Evolutionary conservation across 2,329 filamentous ascomycete species (phyloP).

Genomic region (Neofusicoccum cordaticola): DNA sequence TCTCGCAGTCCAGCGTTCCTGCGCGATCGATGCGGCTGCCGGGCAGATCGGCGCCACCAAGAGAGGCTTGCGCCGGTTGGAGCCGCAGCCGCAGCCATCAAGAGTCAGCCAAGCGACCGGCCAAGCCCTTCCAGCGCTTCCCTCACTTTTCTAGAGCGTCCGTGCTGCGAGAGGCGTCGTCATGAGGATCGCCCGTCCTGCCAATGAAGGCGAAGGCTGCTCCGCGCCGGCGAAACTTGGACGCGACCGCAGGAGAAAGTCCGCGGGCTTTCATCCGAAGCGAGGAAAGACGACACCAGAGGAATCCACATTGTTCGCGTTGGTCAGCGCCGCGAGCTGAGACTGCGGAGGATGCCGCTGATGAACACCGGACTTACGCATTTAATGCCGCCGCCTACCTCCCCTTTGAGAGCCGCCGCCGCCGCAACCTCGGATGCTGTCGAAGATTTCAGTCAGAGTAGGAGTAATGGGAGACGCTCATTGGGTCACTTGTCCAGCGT

Average conservation of each 20-base stretch:
- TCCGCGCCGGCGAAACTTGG: neutral
- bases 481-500: neutral
- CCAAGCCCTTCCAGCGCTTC: constrained; percentile 1
- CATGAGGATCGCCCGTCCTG: constrained; percentile 1
- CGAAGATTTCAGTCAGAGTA: neutral
- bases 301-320: neutral
- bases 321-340: neutral
- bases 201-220: neutral
- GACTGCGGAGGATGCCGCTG: neutral
- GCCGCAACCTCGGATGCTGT: neutral
- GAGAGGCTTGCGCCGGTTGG: neutral
- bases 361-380: neutral
- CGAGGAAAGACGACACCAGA: neutral
- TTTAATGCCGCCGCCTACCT: neutral
- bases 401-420: neutral
- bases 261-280: constrained; percentile 5
- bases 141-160: neutral
- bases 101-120: neutral
- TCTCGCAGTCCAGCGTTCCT: neutral
- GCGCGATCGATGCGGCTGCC: neutral
- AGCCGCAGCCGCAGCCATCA: constrained; percentile 9
- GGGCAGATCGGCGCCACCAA: constrained; percentile 4
- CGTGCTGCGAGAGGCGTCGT: neutral
- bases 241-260: neutral
- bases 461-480: neutral